Percentiles rank a stretch among this genome's conserved stretches.
phyloP scores from a whole-genome alignment of 2,329 filamentous ascomycete species.

The Diaporthe sp. region DNA sequence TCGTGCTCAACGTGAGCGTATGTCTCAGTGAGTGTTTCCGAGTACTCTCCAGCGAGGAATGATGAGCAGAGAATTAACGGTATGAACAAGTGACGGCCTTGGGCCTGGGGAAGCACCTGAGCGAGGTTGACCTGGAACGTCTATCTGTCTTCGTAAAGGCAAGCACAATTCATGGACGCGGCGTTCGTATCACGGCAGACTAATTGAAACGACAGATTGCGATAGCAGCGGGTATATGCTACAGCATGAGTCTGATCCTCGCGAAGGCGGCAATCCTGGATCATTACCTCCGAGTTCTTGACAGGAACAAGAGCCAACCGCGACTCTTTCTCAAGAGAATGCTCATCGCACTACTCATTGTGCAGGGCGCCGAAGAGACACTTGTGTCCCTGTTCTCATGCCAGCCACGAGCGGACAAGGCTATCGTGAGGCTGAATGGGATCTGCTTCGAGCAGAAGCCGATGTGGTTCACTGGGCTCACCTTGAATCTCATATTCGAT shows the following conservation, averaged over 20 bases:
- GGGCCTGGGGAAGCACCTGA: constrained; percentile 14
- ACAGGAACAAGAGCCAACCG: not conserved
- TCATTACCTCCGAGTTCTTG: constrained; percentile 3
- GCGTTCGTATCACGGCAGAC: not conserved
- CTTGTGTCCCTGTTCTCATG: constrained; percentile 20
- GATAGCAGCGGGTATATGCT: constrained; percentile 12
- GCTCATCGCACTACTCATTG: not conserved
- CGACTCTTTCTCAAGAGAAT: constrained; percentile 8
- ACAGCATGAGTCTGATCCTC: constrained; percentile 28
- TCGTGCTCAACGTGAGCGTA: constrained; percentile 25
- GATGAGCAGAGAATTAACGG: not conserved
- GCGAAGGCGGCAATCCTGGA: constrained; percentile 20
- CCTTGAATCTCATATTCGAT: constrained; percentile 26
- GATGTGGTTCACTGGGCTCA: constrained; percentile 35
- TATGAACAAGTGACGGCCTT: constrained; percentile 15
- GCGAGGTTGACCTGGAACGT: not conserved
- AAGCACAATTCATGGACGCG: not conserved
- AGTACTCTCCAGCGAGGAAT: not conserved
- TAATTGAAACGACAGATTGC: constrained; percentile 14
- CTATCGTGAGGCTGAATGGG: constrained; percentile 13
- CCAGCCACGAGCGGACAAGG: not conserved
- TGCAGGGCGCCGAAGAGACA: constrained; percentile 24
- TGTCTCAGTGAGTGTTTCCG: constrained; percentile 4
- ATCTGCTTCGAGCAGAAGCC: constrained; percentile 26
- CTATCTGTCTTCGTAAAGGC: constrained; percentile 21